Conservation (phyloP, 805 yeast genomes). For the Lachancea kluyveri region DNA sequence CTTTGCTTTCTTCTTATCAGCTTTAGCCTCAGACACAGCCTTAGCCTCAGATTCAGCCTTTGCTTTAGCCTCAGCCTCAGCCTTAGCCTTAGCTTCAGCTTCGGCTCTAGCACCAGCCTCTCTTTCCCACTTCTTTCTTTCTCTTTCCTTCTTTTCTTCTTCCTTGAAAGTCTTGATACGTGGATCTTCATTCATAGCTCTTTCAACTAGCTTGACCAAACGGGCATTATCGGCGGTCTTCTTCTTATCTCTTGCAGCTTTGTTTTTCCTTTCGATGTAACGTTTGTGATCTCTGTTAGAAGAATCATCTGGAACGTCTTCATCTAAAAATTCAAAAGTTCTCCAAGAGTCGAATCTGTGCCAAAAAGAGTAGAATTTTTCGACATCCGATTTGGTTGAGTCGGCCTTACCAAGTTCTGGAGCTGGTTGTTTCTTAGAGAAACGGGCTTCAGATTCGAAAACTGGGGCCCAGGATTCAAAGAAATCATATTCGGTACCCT, state of each 20-base stretch:
- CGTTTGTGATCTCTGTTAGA: conserved; percentile 99
- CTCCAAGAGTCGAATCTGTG: conserved; percentile 96
- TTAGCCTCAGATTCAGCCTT: conserved; percentile 71
- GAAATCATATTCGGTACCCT: conserved; percentile 68
- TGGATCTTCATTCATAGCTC: conserved; percentile 88
- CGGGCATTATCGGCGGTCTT: conserved; percentile 96
- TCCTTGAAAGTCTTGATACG: conserved; percentile 92
- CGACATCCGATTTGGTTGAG: conserved; percentile 74
- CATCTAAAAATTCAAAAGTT: conserved; percentile 95
- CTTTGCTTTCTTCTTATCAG: conserved; percentile 88
- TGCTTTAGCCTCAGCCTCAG: conserved; percentile 82
- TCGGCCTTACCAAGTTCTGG: conserved; percentile 69
- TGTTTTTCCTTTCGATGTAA: conserved; percentile 94
- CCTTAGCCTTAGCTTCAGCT: conserved; percentile 84
- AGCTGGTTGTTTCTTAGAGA: conserved; percentile 86
- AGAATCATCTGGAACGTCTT: conserved; percentile 98
- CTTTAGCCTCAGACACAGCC: conserved; percentile 53
- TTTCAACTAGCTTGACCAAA: conserved; percentile 75
- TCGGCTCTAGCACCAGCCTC: conserved; percentile 97
- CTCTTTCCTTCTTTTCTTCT: conserved; percentile 91
- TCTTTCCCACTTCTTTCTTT: conserved; percentile 91
- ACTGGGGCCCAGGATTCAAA: conserved; percentile 89
- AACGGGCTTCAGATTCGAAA: conserved; percentile 84
- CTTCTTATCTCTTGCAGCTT: conserved; percentile 93
- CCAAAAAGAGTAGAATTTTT: conserved; percentile 86